Evolutionary conservation across 176 grass and related monocot species (phyloP), one percentile per base, ranked within the genome.

Genomic region (Oryza australiensis): DNA sequence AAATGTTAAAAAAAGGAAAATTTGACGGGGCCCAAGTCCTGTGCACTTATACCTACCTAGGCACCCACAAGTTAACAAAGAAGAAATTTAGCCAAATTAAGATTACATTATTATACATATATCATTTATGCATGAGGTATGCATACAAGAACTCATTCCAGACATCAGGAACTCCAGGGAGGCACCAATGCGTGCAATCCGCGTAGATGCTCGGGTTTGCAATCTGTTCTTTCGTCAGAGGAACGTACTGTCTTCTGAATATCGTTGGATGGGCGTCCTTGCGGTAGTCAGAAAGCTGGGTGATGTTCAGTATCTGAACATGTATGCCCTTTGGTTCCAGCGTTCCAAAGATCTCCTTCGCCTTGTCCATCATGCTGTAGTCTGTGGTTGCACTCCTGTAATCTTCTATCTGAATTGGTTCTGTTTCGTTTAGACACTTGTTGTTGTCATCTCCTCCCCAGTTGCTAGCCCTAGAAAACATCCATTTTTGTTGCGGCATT

Each of bases 181-280:
- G 80, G 68, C 94, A 97, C 88, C 88, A 97, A 23, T 97, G 94
- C 3, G 83, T 97, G 81, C 94, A 97, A 18, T 97, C 94, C 0
- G 90, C 80, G 5, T 93, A 97, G 66, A 55, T 86, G 70, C 45
- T 84, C 3, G 94, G 94, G 26, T 91, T 77, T 0, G 30, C 84
- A 5, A 89, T 69, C 62, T 91, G 89, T 9, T 87, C 81, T 14
- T 79, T 53, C 0, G 87, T 91, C 3, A 94, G 38, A 18, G 85
- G 70, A 9, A 35, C 74, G 9, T 27, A 97, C 7, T 87, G 86
- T 27, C 5, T 79, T 70, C 94, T 84, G 72, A 65, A 89, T 45
- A 97, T 70, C 0, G 94, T 84, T 0, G 94, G 94, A 72, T 96
- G 94, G 1, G 78, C 94, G 9, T 96, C 94, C 80, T 89, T 93